Base-by-base conservation (phyloP, 768 basidiomycete genomes). In the Tricholoma hemisulphureum region DNA sequence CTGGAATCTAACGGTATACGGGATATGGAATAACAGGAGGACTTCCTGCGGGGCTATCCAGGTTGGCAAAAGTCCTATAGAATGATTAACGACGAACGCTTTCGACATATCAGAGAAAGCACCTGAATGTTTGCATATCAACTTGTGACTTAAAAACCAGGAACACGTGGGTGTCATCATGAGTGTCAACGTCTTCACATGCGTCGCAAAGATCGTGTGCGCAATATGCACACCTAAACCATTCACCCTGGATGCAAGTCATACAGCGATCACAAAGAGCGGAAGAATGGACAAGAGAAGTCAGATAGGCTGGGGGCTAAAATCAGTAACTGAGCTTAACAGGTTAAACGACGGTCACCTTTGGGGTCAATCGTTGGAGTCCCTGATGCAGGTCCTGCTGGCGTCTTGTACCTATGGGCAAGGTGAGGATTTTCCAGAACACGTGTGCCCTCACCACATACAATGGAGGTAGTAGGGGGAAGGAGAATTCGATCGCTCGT, bases 211-310 rank as follows among this genome's bases (percentile, higher is more conserved):
- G 75, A 68, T 98, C 95, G 63, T 83, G 86, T 6, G 81, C 80
- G 66, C 95, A 97, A 67, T 93, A 92, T 4, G 85, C 93, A 66
- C 95, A 98, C 63, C 89, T 83, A 72, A 87, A 90, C 95, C 95
- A 98, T 63, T 85, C 83, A 14, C 95, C 95, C n/a, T 78, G 74
- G 54, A 97, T 95, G 51, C 79, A 81, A 23, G 79, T 81, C 78
- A 93, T 84, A 69, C 95, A 95, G 45, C 87, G 83, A 73, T 98
- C 95, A 63, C 95, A 98, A 6, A 93, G 71, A 6, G 93, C 89
- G 20, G 81, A 75, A 3, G 75, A 65, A 68, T 95, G 92, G 43
- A 78, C 64, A 16, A 95, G 76, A 31, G 74, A 68, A 14, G 71
- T 71, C 10, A 93, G 77, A 70, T 93, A 92, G 37, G 75, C 89